Evolutionary conservation across 345 rosid species (phyloP).

Genomic region (Odontarrhena argentea): DNA sequence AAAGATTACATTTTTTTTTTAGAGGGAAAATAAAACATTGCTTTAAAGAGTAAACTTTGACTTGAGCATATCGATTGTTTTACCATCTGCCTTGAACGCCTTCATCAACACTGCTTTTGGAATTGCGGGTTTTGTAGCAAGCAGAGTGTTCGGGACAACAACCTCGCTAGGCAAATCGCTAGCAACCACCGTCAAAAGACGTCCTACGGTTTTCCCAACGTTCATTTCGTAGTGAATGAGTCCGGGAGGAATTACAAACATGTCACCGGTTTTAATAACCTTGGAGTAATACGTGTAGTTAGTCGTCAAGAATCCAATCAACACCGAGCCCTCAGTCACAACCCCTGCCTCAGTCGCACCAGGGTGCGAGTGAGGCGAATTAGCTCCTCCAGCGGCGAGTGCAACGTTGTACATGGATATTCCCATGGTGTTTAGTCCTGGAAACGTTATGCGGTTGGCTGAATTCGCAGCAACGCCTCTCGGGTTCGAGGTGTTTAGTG

Average conservation of each 20-base stretch:
- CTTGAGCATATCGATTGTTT: conserved; percentile 50
- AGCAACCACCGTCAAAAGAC: conserved; percentile 59
- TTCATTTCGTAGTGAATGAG: conserved; percentile 67
- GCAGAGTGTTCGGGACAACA: conserved; percentile 40
- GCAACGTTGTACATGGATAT: conserved; percentile 69
- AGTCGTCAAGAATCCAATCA: conserved; percentile 58
- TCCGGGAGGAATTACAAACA: conserved; percentile 66
- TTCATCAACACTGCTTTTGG: conserved; percentile 57
- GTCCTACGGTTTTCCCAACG: conserved; percentile 59
- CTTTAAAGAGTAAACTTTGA: conserved; percentile 50
- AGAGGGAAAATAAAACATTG: neutral
- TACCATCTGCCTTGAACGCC: conserved; percentile 49
- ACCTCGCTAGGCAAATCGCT: conserved; percentile 63
- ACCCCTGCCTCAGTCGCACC: conserved; percentile 57
- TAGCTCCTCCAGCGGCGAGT: conserved; percentile 52
- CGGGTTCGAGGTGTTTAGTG: conserved; percentile 54
- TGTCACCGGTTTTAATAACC: conserved; percentile 51
- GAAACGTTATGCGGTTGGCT: conserved; percentile 53
- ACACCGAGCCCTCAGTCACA: conserved; percentile 58
- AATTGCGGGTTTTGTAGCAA: conserved; percentile 54
- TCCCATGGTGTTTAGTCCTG: conserved; percentile 63
- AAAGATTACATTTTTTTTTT: conserved; percentile 15
- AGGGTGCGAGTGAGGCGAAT: conserved; percentile 73
- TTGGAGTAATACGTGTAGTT: conserved; percentile 52
- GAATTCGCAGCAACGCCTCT: conserved; percentile 43